Evolutionary conservation across 345 rosid species (phyloP).

Genomic region (Rhodomyrtus tomentosa): DNA sequence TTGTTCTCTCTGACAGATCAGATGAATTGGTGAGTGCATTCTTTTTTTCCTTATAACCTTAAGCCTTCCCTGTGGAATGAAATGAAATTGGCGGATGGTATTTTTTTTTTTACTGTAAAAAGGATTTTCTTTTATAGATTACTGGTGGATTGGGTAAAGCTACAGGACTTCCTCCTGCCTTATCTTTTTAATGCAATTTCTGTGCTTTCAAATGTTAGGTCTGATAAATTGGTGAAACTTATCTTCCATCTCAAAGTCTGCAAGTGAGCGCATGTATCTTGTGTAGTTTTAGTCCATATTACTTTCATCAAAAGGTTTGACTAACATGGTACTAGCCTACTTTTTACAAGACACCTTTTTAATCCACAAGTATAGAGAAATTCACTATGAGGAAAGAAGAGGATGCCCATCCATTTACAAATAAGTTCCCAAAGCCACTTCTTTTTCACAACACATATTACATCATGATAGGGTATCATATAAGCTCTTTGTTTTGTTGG

Average conservation of each 20-base stretch:
- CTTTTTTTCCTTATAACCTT: background rate
- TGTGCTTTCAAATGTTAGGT: background rate
- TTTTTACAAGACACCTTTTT: background rate
- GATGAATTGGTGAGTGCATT: conserved; percentile 49
- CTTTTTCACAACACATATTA: background rate
- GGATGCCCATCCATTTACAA: background rate
- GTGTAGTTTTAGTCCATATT: background rate
- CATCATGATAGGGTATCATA: background rate
- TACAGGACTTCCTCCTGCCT: background rate
- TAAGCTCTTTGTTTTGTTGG: background rate
- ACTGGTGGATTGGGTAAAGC: background rate
- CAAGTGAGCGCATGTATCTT: background rate
- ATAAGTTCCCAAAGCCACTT: background rate
- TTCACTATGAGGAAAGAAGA: background rate
- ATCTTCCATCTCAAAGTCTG: background rate
- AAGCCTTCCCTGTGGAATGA: background rate
- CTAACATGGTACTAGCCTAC: background rate
- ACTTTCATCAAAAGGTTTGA: background rate
- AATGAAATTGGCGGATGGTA: background rate
- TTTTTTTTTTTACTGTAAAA: background rate
- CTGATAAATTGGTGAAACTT: background rate
- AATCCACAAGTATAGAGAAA: background rate
- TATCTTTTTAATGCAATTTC: background rate
- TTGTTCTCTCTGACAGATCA: conserved; percentile 79
- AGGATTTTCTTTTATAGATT: background rate